Evolutionary conservation across 805 yeast genomes (phyloP), one percentile per base, ranked within the genome.

Genomic region (Starmerella floris): DNA sequence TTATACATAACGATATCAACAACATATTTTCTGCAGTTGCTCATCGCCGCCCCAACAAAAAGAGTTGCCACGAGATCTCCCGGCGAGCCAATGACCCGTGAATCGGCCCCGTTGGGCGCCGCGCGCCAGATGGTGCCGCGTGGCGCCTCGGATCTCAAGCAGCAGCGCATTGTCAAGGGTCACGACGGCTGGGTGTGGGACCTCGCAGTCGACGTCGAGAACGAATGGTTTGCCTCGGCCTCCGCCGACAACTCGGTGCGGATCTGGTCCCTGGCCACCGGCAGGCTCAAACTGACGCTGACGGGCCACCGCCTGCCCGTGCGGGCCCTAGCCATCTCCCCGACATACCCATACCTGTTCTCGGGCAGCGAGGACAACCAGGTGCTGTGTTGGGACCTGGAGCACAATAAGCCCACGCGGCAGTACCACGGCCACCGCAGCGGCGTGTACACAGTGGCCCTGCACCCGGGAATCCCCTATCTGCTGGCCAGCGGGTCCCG

Each of bases 381-480:
- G 22, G 83, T 85, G 9, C 76, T 83, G 57, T 87, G 97, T 61
- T 91, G 97, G 96, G 99, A 91, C 64, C 67, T 91, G 51, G 97
- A 88, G 59, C 73, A 76, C 55, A 83, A 87, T 53, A 74, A 74
- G 51, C 75, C 83, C 2, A 73, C 85, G 3, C 66, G 96, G 43
- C 84, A 85, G 53, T 91, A 83, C 60, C 93, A 87, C 62, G 99
- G 98, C 3, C 98, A 91, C 63, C 67, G 83, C 22, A 83, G 94
- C 25, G 93, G 94, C 3, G 83, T 91, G 2, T 84, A 83, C 55
- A 69, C 93, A 0, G 67, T 87, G 34, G 88, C 77, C 44, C 58
- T 85, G 15, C 97, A 88, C 58, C 97, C 97, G 0, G 83, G 84
- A 3, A 62, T 87, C 22, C 94, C 87, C 52, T 43, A 43, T 22